Percentiles rank a stretch among this genome's conserved stretches.
Evolutionary conservation across 495 filamentous ascomycete genomes (phyloP).

Genomic region (Penicillium silybi): DNA sequence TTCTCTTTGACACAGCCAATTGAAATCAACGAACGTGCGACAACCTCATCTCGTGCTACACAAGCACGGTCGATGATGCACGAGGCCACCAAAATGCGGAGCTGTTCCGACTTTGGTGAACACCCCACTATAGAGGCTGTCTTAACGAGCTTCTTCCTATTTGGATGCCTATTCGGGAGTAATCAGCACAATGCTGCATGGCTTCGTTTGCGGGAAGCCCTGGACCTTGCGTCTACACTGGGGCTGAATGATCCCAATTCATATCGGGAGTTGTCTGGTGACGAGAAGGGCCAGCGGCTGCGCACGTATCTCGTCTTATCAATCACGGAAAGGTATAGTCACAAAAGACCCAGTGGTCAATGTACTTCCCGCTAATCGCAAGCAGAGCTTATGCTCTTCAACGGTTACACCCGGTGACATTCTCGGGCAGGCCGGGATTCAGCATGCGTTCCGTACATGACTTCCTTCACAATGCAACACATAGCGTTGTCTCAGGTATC

Average conservation of each 20-base stretch:
- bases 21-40: slow-evolving; percentile 41
- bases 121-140: slow-evolving; percentile 65
- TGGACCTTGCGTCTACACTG: slow-evolving; percentile 54
- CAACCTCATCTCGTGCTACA: slow-evolving; percentile 43
- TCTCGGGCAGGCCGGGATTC: slow-evolving; percentile 35
- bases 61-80: slow-evolving; percentile 62
- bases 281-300: slow-evolving; percentile 42
- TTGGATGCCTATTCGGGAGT: slow-evolving; percentile 70
- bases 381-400: slow-evolving; percentile 72
- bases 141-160: slow-evolving; percentile 76
- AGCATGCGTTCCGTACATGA: slow-evolving; percentile 37
- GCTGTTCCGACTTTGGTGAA: slow-evolving; percentile 71
- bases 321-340: slow-evolving; percentile 51
- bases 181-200: slow-evolving; percentile 54
- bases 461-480: slow-evolving; percentile 36
- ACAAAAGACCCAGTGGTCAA: too few species aligned
- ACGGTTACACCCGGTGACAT: slow-evolving; percentile 38
- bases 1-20: slow-evolving; percentile 87
- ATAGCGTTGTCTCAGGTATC: slow-evolving; percentile 40
- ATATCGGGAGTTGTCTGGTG: slow-evolving; percentile 41
- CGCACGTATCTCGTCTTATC: slow-evolving; percentile 56
- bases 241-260: slow-evolving; percentile 54
- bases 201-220: slow-evolving; percentile 57
- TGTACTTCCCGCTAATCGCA: slow-evolving; percentile 1
- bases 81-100: slow-evolving; percentile 72